Percentiles rank a stretch among this genome's conserved stretches.
These are phyloP conservation scores for Chondrus crispus DNA, from an alignment of 23 red algal genomes.

Conservation along the genomic window DNA sequence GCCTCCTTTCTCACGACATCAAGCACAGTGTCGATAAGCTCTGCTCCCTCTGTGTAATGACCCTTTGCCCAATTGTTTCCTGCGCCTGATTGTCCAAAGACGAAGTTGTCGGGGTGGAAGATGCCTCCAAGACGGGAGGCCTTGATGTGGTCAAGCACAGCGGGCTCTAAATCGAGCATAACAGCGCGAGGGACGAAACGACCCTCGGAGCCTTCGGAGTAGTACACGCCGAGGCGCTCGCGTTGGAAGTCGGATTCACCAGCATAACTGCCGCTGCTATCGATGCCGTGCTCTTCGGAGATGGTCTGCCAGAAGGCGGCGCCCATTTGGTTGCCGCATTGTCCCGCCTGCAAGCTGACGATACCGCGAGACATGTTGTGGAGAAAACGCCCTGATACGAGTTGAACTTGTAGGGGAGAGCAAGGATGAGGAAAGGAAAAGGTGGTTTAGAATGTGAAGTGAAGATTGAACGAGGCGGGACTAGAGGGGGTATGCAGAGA, in stretches of 20 bases:
- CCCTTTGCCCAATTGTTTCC: conserved; percentile 99
- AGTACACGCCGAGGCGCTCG: conserved; percentile 95
- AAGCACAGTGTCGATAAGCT: conserved; percentile 87
- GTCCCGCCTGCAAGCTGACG: conserved; percentile 70
- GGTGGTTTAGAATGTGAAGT: not conserved
- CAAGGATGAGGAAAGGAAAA: not conserved
- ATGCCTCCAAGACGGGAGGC: conserved; percentile 49
- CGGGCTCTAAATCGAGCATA: conserved; percentile 94
- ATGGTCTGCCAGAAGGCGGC: conserved; percentile 95
- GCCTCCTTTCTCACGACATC: conserved; percentile 95
- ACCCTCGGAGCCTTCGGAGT: conserved; percentile 86
- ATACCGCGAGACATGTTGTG: conserved; percentile 51
- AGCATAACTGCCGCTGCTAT: conserved; percentile 55
- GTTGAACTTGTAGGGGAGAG: not conserved
- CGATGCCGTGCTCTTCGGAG: conserved; percentile 96
- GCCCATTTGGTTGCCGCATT: conserved; percentile 99
- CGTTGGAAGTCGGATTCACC: conserved; percentile 74
- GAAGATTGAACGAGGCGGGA: not conserved
- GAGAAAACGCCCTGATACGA: not conserved
- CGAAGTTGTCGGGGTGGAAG: conserved; percentile 98
- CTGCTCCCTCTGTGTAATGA: conserved; percentile 99
- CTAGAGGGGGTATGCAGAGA: too few relatives aligned
- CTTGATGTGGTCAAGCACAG: conserved; percentile 81
- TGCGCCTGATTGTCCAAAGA: conserved; percentile 91
- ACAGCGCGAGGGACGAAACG: conserved; percentile 95